A percentile compares a stretch with the other conserved stretches of the same genome.
phyloP scores from a whole-genome alignment of 2,329 filamentous ascomycete genomes.

The Fusarium sp. region DNA sequence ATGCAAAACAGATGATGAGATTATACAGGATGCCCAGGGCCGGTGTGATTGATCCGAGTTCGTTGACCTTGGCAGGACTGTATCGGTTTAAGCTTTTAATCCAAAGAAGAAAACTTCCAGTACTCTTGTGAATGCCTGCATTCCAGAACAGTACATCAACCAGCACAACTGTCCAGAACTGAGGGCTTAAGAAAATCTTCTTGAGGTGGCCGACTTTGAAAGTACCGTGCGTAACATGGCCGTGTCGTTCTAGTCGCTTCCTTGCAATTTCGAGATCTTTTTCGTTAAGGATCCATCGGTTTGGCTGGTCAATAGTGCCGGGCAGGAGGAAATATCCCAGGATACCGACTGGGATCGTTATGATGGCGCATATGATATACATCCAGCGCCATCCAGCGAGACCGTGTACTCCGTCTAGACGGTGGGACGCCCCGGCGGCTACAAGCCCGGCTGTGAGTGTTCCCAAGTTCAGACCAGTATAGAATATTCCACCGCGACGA shows the following conservation, averaged over 20 bases:
- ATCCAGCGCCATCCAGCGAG: slow-evolving; percentile 68
- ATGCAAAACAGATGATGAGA: slow-evolving; percentile 67
- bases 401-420: slow-evolving; percentile 61
- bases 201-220: slow-evolving; percentile 52
- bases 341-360: slow-evolving; percentile 70
- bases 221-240: slow-evolving; percentile 58
- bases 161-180: slow-evolving; percentile 66
- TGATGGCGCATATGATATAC: slow-evolving; percentile 67
- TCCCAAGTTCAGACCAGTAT: slow-evolving; percentile 65
- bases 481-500: slow-evolving; percentile 66
- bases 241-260: slow-evolving; percentile 60
- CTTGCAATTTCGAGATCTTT: slow-evolving; percentile 63
- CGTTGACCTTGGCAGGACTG: slow-evolving; percentile 62
- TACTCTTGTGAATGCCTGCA: slow-evolving; percentile 60
- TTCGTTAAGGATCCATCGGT: slow-evolving; percentile 61
- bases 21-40: slow-evolving; percentile 71
- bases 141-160: slow-evolving; percentile 72
- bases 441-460: slow-evolving; percentile 67
- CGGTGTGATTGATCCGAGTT: slow-evolving; percentile 66
- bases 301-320: slow-evolving; percentile 62
- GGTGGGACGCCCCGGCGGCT: slow-evolving; percentile 58
- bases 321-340: slow-evolving; percentile 67
- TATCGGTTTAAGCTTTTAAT: slow-evolving; percentile 68
- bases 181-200: slow-evolving; percentile 58
- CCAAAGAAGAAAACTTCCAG: slow-evolving; percentile 70